Evolutionary conservation across 352 stramenopile genomes (phyloP), one percentile per base, ranked within the genome.

Genomic region (Pythium volutum): DNA sequence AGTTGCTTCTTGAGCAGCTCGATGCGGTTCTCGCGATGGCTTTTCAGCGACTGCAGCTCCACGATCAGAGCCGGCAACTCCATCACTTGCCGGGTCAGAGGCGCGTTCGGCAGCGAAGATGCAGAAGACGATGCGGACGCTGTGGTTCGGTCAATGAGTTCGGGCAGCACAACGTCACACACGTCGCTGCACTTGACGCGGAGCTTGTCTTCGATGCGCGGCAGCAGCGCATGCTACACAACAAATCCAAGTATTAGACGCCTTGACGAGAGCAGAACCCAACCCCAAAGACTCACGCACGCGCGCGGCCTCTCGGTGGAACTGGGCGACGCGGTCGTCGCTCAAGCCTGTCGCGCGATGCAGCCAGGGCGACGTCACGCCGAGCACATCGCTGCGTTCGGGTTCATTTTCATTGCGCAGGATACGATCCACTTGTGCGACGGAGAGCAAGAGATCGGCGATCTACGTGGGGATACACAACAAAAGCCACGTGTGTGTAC

Each of bases 61-160:
- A 80, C 22, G n/a, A 80, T 50, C 15, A 75, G 39, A n/a, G 61
- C 64, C 12, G 73, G 73, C 16, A 77, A 47, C 47, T 80, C 70
- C 6, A 71, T 66, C 20, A 74, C 61, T 39, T 67, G 60, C 8
- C 61, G 62, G 0, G 66, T 67, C 1, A 66, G 26, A n/a, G 65
- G 53, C 6, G 60, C 38, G 15, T 9, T 25, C 6, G 38, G 23
- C 25, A 47, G 25, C 49, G 29, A 43, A 36, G 31, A 11, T 15
- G 22, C 23, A 3, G 23, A 22, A 4, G 50, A 38, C 14, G 34
- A 7, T 15, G 18, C 20, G 25, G 49, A 33, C 47, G 48, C 14
- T n/a, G n/a, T n/a, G n/a, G 25, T 47, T 11, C 53, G 54, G 15
- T 66, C 61, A 5, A 62, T 14, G 6, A 79, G 55, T 25, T 57